Evolutionary conservation across 441 rosid species (phyloP).

Genomic region (Jatropha multifida): DNA sequence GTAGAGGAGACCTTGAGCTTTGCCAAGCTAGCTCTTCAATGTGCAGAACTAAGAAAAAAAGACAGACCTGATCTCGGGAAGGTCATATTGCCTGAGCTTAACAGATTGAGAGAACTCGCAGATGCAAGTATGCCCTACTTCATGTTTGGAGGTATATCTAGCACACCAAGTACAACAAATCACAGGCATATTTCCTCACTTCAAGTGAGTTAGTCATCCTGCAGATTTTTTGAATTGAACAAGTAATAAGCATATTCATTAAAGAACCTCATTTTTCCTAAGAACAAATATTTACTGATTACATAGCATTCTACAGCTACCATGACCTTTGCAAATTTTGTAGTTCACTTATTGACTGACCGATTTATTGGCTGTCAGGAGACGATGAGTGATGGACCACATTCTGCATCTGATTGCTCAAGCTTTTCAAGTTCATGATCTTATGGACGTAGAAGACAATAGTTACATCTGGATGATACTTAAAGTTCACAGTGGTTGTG

Average conservation of each 20-base stretch:
- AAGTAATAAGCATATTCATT: not conserved
- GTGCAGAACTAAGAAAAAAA: conserved; percentile 71
- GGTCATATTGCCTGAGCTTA: conserved; percentile 65
- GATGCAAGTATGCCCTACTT: conserved; percentile 44
- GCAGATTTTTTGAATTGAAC: not conserved
- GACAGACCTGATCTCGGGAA: conserved; percentile 82
- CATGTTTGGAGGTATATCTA: conserved; percentile 15
- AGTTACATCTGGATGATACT: not conserved
- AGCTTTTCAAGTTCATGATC: conserved; percentile 34
- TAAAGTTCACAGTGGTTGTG: not conserved
- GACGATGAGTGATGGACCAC: conserved; percentile 22
- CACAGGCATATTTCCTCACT: conserved; percentile 35
- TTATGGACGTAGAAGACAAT: conserved; percentile 23
- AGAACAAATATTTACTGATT: not conserved
- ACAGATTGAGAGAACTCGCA: conserved; percentile 56
- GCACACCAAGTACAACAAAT: conserved; percentile 33
- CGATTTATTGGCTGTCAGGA: conserved; percentile 27
- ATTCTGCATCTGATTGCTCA: conserved; percentile 33
- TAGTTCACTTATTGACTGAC: not conserved
- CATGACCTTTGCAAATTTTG: not conserved
- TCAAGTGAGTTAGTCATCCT: conserved; percentile 29
- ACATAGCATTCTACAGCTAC: not conserved
- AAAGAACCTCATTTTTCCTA: not conserved
- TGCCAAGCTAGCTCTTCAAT: conserved; percentile 63
- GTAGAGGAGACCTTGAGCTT: conserved; percentile 49